These are phyloP conservation scores for Eucalyptus cloeziana DNA, from an alignment of 345 rosid species.

Conservation along the genomic window DNA sequence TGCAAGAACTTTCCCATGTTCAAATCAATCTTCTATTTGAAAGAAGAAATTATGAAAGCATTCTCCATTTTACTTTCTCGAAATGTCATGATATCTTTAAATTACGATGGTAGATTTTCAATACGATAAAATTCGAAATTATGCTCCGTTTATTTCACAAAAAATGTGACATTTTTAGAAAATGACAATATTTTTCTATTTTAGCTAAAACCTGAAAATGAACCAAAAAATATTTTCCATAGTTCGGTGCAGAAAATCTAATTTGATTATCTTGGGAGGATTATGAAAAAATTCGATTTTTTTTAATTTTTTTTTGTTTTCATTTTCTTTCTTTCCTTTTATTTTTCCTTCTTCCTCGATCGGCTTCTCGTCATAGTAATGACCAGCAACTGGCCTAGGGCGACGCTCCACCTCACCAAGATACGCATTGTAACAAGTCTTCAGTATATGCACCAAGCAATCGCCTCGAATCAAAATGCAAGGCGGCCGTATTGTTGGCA, in stretches of 20 bases:
- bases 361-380: constrained; percentile 5
- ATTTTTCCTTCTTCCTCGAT: too few species aligned
- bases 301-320: too few species aligned
- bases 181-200: too few species aligned
- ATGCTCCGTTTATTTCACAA: too few species aligned
- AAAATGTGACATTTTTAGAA: too few species aligned
- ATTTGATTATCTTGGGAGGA: not conserved
- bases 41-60: not conserved
- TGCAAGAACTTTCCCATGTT: not conserved
- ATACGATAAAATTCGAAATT: not conserved
- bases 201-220: not conserved
- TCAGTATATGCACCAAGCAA: constrained; percentile 50
- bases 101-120: not conserved
- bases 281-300: too few species aligned
- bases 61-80: not conserved
- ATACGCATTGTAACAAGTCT: constrained; percentile 81
- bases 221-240: too few species aligned
- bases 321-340: too few species aligned
- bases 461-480: constrained; percentile 65
- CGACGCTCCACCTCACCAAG: constrained; percentile 6
- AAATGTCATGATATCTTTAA: not conserved
- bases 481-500: constrained; percentile 52
- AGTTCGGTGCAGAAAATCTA: not conserved
- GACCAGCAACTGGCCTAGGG: too few species aligned
- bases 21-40: not conserved